Evolutionary conservation across 495 filamentous ascomycete genomes (phyloP).

Genomic region (Neurospora sp.): DNA sequence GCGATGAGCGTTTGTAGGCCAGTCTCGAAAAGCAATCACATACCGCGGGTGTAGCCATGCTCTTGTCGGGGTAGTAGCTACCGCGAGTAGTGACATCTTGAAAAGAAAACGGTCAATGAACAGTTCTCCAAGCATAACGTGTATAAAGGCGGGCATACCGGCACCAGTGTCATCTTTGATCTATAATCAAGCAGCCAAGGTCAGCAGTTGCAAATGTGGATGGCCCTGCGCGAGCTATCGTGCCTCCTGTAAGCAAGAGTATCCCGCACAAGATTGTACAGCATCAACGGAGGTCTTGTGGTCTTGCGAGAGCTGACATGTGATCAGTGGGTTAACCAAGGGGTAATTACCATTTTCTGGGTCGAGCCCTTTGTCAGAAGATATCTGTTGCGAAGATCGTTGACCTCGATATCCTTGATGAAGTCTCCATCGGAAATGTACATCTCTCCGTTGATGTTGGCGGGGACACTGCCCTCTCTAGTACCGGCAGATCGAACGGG

Average conservation of each 20-base stretch:
- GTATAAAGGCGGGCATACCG: conserved; percentile 68
- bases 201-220: conserved; percentile 97
- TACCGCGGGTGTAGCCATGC: conserved; percentile 88
- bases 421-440: conserved; percentile 94
- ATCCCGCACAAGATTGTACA: conserved; percentile 43
- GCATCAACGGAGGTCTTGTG: conserved; percentile 22
- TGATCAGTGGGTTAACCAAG: conserved; percentile 70
- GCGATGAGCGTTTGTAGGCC: not conserved
- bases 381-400: conserved; percentile 94
- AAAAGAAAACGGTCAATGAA: conserved; percentile 47
- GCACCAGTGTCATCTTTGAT: conserved; percentile 99
- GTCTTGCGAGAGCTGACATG: conserved; percentile 43
- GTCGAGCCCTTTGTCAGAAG: conserved; percentile 95
- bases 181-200: conserved; percentile 86
- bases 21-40: not conserved
- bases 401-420: conserved; percentile 97
- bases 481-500: conserved; percentile 51
- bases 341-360: conserved; percentile 96
- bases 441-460: conserved; percentile 65
- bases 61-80: conserved; percentile 93
- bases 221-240: conserved; percentile 57
- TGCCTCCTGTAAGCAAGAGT: conserved; percentile 78
- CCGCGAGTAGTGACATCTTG: conserved; percentile 99
- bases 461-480: conserved; percentile 20
- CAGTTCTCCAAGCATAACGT: conserved; percentile 40